Base-by-base conservation (phyloP, 257 asterid genomes). In the Paulownia fortunei region DNA sequence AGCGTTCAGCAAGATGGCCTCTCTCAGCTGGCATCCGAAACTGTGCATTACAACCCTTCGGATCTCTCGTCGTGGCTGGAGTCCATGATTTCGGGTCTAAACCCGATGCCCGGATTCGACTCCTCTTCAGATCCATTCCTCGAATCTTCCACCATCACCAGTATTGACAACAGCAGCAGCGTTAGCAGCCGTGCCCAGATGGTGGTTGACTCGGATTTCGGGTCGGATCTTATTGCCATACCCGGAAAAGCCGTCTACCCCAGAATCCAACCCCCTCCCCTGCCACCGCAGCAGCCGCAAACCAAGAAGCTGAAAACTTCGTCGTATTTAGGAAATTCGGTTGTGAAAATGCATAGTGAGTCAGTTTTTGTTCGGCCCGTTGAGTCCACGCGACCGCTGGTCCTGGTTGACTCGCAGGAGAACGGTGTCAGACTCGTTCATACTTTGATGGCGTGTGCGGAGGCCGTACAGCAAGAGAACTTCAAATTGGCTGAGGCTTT, bases 371-470 rank as follows among this genome's bases (percentile, higher is more conserved):
- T 81, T 1, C 75, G 78, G 5, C 78, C 84, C 4, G 69, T 39
- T 2, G 86, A 79, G 21, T 66, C 84, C 44, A 69, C 86, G 69
- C 85, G 92, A 77, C 85, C 90, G 0, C 74, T 88, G 2, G 83
- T 89, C 10, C 81, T 89, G 12, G 91, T 86, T 27, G 95, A 89
- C 82, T 84, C 92, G 3, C 93, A 91, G 79, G 92, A 86, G 37
- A 89, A 88, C 81, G 97, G 96, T 1, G 74, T 92, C 3, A 42
- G 92, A 6, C 85, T 92, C 30, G 97, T 92, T 2, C 96, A 92
- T 56, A 76, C 92, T 11, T 26, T 92, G 42, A 88, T 89, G 97
- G 93, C 95, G 0, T 92, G 97, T 11, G 97, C 96, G 0, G 96
- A 88, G 58, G 95, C 96, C 7, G 82, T 89, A 0, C 91, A 92